phyloP scores from a whole-genome alignment of 179 eudicot species.

The Beta lomatogona region DNA sequence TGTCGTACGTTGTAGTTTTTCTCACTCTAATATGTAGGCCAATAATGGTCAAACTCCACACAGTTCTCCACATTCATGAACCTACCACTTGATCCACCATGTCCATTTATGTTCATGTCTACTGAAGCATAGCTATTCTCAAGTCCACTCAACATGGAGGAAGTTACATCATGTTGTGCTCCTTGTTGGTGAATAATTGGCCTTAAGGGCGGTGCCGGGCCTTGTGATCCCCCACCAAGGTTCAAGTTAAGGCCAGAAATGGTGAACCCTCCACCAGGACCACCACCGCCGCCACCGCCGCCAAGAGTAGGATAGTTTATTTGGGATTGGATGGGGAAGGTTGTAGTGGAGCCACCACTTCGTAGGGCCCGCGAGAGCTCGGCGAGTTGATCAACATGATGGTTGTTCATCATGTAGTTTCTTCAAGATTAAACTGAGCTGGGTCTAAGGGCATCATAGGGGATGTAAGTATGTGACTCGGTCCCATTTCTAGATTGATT shows the following conservation, averaged over 20 bases:
- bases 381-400: constrained; percentile 40
- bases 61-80: constrained; percentile 59
- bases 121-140: constrained; percentile 42
- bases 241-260: constrained; percentile 65
- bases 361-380: constrained; percentile 47
- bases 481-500: constrained; percentile 40
- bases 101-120: constrained; percentile 40
- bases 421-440: constrained; percentile 35
- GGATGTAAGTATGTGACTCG: constrained; percentile 32
- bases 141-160: constrained; percentile 37
- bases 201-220: constrained; percentile 35
- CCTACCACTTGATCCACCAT: constrained; percentile 39
- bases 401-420: constrained; percentile 50
- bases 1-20: not conserved
- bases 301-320: constrained; percentile 40
- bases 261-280: constrained; percentile 42
- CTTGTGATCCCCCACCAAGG: constrained; percentile 50
- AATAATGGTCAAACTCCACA: constrained; percentile 66
- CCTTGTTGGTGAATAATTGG: constrained; percentile 42
- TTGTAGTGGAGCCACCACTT: constrained; percentile 30
- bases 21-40: constrained; percentile 40
- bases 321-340: constrained; percentile 40
- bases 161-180: constrained; percentile 33
- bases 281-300: constrained; percentile 10
- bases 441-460: constrained; percentile 46